A percentile compares a stretch with the other conserved stretches of the same genome.
Conservation (phyloP, 2,329 filamentous ascomycete genomes). For the Parafenestella ontariensis region DNA sequence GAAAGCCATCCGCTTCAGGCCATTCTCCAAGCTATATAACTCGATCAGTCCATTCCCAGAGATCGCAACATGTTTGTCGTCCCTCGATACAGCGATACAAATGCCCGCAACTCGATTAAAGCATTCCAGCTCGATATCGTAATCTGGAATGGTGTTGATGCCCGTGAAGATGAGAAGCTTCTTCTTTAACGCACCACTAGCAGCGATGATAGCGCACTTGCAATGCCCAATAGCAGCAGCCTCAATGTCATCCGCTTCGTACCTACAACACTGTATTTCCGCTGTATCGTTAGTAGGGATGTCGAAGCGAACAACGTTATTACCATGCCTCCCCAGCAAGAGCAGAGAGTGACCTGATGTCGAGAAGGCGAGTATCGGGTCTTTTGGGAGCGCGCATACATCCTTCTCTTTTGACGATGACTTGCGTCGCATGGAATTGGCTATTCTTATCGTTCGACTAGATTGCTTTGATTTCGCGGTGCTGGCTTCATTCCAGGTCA, state of each 20-base stretch:
- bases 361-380: slow-evolving; percentile 42
- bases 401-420: slow-evolving; percentile 22
- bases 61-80: slow-evolving; percentile 28
- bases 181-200: slow-evolving; percentile 22
- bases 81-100: slow-evolving; percentile 29
- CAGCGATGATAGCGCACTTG: slow-evolving; percentile 42
- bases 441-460: slow-evolving; percentile 28
- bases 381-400: slow-evolving; percentile 31
- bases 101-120: slow-evolving; percentile 14
- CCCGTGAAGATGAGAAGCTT: slow-evolving; percentile 38
- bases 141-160: slow-evolving; percentile 23
- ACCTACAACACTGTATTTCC: slow-evolving; percentile 37
- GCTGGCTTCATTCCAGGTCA: slow-evolving; percentile 22
- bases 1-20: slow-evolving; percentile 27
- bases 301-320: slow-evolving; percentile 39
- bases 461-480: slow-evolving; percentile 22
- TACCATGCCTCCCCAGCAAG: slow-evolving; percentile 24
- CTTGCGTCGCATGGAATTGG: slow-evolving; percentile 32
- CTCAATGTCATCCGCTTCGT: slow-evolving; percentile 42
- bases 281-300: slow-evolving; percentile 32
- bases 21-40: slow-evolving; percentile 25
- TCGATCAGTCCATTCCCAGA: slow-evolving; percentile 32
- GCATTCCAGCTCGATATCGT: slow-evolving; percentile 24
- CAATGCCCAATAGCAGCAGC: slow-evolving; percentile 42
- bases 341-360: slow-evolving; percentile 31